Conservation (phyloP, 441 rosid species). For the Croton laevigatus region DNA sequence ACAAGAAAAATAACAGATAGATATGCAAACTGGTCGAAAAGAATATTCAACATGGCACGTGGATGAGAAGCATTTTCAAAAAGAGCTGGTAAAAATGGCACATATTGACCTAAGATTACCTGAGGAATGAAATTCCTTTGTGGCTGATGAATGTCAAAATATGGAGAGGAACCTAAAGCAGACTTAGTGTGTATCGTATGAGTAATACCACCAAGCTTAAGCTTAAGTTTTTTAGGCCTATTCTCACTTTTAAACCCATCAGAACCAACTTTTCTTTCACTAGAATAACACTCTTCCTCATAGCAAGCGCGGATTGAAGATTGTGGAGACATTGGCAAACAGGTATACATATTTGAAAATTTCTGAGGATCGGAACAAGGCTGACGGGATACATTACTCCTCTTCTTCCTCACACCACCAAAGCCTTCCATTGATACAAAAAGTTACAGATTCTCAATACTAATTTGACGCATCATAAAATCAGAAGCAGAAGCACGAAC, state of each 20-base stretch:
- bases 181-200: slow-evolving; percentile 57
- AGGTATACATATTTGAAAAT: slow-evolving; percentile 20
- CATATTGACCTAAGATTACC: slow-evolving; percentile 18
- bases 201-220: slow-evolving; percentile 76
- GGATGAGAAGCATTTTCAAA: neutral
- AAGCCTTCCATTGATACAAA: slow-evolving; percentile 43
- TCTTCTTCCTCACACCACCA: slow-evolving; percentile 47
- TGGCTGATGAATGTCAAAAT: slow-evolving; percentile 28
- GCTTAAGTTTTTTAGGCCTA: slow-evolving; percentile 59
- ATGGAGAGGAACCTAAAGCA: slow-evolving; percentile 26
- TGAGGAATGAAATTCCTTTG: slow-evolving; percentile 25
- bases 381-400: slow-evolving; percentile 53
- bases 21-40: neutral
- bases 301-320: slow-evolving; percentile 25
- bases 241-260: slow-evolving; percentile 44
- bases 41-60: neutral
- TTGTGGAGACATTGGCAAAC: slow-evolving; percentile 34
- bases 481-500: slow-evolving; percentile 4
- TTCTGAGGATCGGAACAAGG: slow-evolving; percentile 40
- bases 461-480: neutral
- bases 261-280: slow-evolving; percentile 26
- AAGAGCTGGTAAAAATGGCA: neutral
- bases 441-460: neutral
- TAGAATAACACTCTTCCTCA: slow-evolving; percentile 24
- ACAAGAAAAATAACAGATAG: neutral